Evolutionary conservation across 2,329 filamentous ascomycete genomes (phyloP).

Genomic region (Bipolaris oryzae): DNA sequence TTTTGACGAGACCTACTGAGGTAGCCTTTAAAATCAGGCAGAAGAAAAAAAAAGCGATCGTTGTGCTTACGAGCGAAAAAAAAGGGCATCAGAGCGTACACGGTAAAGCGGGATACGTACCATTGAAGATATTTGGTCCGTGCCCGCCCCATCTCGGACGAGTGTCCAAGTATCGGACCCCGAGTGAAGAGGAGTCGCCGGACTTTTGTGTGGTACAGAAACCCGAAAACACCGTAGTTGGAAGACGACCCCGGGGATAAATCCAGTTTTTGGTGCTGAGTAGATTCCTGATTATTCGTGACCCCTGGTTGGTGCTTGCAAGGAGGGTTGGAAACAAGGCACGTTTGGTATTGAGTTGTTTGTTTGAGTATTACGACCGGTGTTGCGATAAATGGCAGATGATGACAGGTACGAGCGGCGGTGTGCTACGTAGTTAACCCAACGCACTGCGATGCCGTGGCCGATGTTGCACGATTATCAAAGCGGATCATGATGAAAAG

Average conservation of each 20-base stretch:
- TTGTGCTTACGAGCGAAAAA: not conserved
- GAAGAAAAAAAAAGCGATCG: not conserved
- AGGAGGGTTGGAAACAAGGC: not conserved
- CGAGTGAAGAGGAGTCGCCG: conserved; percentile 2
- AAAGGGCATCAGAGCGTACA: not conserved
- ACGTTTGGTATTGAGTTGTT: conserved; percentile 28
- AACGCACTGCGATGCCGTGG: conserved; percentile 2
- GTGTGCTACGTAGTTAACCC: conserved; percentile 19
- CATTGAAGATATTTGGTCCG: conserved; percentile 2
- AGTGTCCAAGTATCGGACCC: not conserved
- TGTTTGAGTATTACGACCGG: conserved; percentile 50
- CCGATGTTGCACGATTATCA: not conserved
- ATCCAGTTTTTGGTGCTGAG: not conserved
- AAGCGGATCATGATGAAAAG: not conserved
- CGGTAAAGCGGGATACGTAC: not conserved
- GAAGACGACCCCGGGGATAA: not conserved
- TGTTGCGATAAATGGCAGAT: not conserved
- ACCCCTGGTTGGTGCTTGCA: not conserved
- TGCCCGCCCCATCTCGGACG: conserved; percentile 1
- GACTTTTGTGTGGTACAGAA: not conserved
- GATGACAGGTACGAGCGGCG: conserved; percentile 37
- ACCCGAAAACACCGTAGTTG: conserved; percentile 8
- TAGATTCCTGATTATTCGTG: not conserved
- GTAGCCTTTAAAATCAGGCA: not conserved
- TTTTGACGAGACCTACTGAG: not conserved